Percentiles rank a stretch among this genome's conserved stretches.
Conservation (phyloP, 2,329 filamentous ascomycete genomes). For the Polychaeton citri region DNA sequence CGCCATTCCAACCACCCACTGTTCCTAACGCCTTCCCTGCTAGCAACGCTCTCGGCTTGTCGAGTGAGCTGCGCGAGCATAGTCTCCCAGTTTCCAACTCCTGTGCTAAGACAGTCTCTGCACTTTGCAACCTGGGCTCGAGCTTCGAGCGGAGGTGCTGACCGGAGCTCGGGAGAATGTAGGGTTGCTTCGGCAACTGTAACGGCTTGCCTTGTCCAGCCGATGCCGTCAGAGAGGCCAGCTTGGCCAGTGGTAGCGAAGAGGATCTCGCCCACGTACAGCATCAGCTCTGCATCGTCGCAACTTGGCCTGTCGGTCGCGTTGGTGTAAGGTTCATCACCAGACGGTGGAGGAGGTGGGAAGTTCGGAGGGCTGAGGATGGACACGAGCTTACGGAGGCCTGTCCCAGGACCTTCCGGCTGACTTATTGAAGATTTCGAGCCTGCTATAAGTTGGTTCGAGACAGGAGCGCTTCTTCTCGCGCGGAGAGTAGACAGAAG, state of each 20-base stretch:
- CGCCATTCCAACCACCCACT: slow-evolving; percentile 13
- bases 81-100: slow-evolving; percentile 66
- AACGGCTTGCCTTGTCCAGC: slow-evolving; percentile 83
- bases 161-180: slow-evolving; percentile 8
- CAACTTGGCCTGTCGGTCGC: slow-evolving; percentile 46
- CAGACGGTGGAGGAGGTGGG: slow-evolving; percentile 57
- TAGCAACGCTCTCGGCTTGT: slow-evolving; percentile 21
- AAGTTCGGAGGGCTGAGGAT: slow-evolving; percentile 36
- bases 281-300: slow-evolving; percentile 72
- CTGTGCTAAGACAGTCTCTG: slow-evolving; percentile 61
- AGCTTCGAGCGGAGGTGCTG: slow-evolving; percentile 1
- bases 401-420: slow-evolving; percentile 6
- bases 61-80: slow-evolving; percentile 60
- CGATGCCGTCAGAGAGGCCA: slow-evolving; percentile 55
- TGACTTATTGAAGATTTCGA: slow-evolving; percentile 9
- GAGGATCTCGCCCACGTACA: slow-evolving; percentile 89
- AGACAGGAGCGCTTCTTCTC: slow-evolving; percentile 46
- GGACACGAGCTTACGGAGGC: slow-evolving; percentile 15
- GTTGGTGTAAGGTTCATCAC: slow-evolving; percentile 53
- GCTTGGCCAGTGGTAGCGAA: slow-evolving; percentile 48
- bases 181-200: slow-evolving; percentile 54
- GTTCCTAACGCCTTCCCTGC: slow-evolving; percentile 5
- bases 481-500: slow-evolving; percentile 75
- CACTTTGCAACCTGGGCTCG: slow-evolving; percentile 38
- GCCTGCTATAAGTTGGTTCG: slow-evolving; percentile 13